Conservation (phyloP, 768 basidiomycete genomes). For the Mycena leptocephala region DNA sequence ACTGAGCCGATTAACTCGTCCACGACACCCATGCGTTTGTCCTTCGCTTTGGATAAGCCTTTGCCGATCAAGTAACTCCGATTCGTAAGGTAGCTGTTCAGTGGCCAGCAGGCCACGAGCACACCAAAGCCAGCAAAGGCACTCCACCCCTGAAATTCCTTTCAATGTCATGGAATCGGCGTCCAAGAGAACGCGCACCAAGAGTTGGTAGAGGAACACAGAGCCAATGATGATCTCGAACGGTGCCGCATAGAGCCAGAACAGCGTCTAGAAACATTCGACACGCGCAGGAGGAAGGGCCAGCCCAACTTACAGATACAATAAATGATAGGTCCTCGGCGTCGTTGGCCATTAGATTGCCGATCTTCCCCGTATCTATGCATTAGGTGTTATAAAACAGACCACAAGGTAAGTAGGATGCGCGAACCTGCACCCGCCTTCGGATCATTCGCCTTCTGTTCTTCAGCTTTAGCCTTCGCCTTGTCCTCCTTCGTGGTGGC, state of each 20-base stretch:
- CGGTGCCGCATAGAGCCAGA: slow-evolving; percentile 21
- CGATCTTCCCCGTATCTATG: slow-evolving; percentile 86
- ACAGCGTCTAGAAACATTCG: neutral
- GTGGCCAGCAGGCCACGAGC: slow-evolving; percentile 20
- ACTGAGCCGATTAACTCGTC: slow-evolving; percentile 87
- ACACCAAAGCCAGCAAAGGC: slow-evolving; percentile 28
- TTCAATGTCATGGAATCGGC: too few relatives aligned
- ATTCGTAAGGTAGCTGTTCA: slow-evolving; percentile 23
- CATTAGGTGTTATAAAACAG: too few relatives aligned
- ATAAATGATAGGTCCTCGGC: slow-evolving; percentile 66
- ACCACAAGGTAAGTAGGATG: too few relatives aligned
- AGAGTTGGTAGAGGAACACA: slow-evolving; percentile 50
- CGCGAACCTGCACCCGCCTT: neutral
- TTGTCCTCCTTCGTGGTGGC: neutral
- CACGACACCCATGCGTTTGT: slow-evolving; percentile 85
- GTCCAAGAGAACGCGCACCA: slow-evolving; percentile 61
- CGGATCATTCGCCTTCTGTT: neutral
- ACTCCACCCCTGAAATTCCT: slow-evolving; percentile 36
- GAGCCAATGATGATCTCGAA: slow-evolving; percentile 27
- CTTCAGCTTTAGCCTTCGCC: neutral
- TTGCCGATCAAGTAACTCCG: slow-evolving; percentile 65
- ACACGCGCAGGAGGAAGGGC: neutral
- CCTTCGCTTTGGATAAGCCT: slow-evolving; percentile 72
- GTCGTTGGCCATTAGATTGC: slow-evolving; percentile 91
- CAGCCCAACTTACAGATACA: slow-evolving; percentile 45